Base-by-base conservation (phyloP, 2,329 filamentous ascomycete genomes). In the Colletotrichum sojae region DNA sequence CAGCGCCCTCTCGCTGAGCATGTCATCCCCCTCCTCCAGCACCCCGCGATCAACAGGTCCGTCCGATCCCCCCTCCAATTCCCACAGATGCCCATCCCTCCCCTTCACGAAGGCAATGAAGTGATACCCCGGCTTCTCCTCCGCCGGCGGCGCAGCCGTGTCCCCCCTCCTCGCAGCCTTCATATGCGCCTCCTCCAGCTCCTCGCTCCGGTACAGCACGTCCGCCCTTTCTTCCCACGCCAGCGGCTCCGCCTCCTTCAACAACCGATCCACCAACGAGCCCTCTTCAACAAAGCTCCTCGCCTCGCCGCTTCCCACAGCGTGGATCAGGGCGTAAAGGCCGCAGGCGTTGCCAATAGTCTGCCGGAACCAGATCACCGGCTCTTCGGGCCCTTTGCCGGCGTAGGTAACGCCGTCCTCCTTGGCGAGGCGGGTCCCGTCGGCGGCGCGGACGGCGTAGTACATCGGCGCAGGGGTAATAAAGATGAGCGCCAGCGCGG, bases 291-390 rank as follows among this genome's bases (percentile, higher is more conserved):
- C 85, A 68, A 87, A 84, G 2, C 80, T 76, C 18, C 86, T 82
- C 0, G 90, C 87, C 4, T 84, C 83, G 1, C 93, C 92, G 77
- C 96, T 97, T 57, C 87, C 87, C 1, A 92, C 86, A 16, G 88
- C 88, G 78, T 97, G 94, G 9, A 97, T 79, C 5, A 96, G 83
- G 0, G 90, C 94, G 75, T 94, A 94, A 22, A 95, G 86, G 0
- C 94, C 94, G 76, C 93, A 97, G 1, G 93, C 92, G 77, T 96
- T 91, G 67, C 90, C 88, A 74, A 97, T 96, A 0, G 92, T 96
- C 79, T 97, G 94, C 76, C 91, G 91, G 82, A 94, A 96, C 93
- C 93, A 97, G 18, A 93, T 83, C 1, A 95, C 89, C 6, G 92
- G 88, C 73, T 95, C 92, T 0, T 80, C 77, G 5, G 75, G 73